A percentile compares a stretch with the other conserved stretches of the same genome.
Evolutionary conservation across 2,329 filamentous ascomycete genomes (phyloP).

Genomic region (Fusarium sp.): DNA sequence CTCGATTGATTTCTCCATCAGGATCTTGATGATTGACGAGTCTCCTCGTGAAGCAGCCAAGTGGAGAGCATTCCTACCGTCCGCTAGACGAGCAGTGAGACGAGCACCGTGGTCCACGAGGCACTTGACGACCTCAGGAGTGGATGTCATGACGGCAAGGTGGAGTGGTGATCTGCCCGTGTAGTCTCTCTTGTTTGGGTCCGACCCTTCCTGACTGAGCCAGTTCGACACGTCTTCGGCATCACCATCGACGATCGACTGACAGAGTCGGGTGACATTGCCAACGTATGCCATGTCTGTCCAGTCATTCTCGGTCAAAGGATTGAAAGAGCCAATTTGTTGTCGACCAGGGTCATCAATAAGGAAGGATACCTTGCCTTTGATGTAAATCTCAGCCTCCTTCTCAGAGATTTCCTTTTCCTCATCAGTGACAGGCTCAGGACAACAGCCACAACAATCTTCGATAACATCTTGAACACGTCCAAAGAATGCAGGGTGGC

Average conservation of each 20-base stretch:
- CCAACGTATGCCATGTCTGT: slow-evolving; percentile 92
- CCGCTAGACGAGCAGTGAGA: slow-evolving; percentile 78
- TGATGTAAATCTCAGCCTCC: slow-evolving; percentile 80
- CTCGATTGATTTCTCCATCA: slow-evolving; percentile 78
- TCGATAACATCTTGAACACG: slow-evolving; percentile 77
- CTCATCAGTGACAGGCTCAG: slow-evolving; percentile 73
- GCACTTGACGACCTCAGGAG: slow-evolving; percentile 74
- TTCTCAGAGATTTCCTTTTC: slow-evolving; percentile 77
- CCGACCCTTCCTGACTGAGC: slow-evolving; percentile 72
- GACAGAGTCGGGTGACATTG: slow-evolving; percentile 79
- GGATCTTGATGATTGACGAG: slow-evolving; percentile 73
- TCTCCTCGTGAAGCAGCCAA: slow-evolving; percentile 78
- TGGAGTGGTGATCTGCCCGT: slow-evolving; percentile 84
- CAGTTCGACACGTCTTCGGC: slow-evolving; percentile 76
- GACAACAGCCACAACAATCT: slow-evolving; percentile 86
- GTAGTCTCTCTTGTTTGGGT: slow-evolving; percentile 80
- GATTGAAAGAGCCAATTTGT: slow-evolving; percentile 77
- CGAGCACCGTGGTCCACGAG: slow-evolving; percentile 79
- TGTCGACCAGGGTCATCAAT: slow-evolving; percentile 86
- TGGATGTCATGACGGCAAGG: slow-evolving; percentile 76
- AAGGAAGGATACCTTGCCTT: slow-evolving; percentile 77
- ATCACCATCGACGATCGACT: slow-evolving; percentile 82
- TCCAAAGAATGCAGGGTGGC: slow-evolving; percentile 88
- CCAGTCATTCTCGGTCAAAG: slow-evolving; percentile 84
- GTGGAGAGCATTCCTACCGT: slow-evolving; percentile 86